Evolutionary conservation across 306 rosid genomes (phyloP).

Genomic region (Glycine soja): DNA sequence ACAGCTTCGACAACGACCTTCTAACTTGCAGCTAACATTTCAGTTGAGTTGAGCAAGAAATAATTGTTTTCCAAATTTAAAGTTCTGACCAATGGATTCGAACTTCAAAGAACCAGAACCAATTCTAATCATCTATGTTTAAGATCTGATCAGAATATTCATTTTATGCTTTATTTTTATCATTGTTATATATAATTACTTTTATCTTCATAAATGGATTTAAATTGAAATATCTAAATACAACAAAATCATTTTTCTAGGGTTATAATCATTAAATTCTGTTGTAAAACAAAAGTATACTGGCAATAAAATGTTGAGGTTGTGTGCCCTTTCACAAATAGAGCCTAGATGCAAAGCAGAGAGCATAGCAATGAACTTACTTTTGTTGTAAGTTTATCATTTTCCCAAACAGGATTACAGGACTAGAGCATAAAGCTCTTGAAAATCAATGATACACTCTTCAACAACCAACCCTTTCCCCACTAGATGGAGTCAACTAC

Average conservation of each 20-base stretch:
- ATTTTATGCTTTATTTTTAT: constrained; percentile 9
- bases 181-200: neutral
- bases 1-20: neutral
- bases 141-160: constrained; percentile 3
- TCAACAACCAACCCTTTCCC: neutral
- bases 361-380: constrained; percentile 24
- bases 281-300: constrained; percentile 4
- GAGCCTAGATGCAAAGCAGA: constrained; percentile 27
- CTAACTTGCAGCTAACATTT: neutral
- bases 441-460: constrained; percentile 24
- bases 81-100: neutral
- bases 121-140: neutral
- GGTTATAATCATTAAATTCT: neutral
- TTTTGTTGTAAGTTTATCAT: constrained; percentile 11
- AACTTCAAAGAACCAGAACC: neutral
- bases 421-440: constrained; percentile 21
- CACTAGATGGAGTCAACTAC: neutral
- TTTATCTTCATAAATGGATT: neutral
- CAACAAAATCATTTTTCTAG: neutral
- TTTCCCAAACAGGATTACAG: constrained; percentile 26
- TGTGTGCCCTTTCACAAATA: neutral
- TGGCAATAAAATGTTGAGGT: constrained; percentile 9
- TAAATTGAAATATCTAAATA: neutral
- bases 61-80: neutral
- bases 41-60: neutral